Conservation (phyloP, 2,329 filamentous ascomycete genomes). For the Colletotrichum shisoi region DNA sequence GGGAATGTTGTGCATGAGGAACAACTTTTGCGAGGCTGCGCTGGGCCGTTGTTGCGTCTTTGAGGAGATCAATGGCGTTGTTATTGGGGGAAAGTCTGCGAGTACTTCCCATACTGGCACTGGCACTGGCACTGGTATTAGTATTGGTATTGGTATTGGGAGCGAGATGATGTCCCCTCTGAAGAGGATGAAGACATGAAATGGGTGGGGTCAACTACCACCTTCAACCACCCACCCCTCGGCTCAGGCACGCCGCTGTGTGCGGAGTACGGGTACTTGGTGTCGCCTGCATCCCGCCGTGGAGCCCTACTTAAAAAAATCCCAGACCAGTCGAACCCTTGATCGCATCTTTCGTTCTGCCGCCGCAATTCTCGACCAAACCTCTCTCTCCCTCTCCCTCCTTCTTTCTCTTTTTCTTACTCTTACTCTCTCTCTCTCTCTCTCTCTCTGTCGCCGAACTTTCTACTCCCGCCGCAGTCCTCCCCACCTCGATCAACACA, state of each 20-base stretch:
- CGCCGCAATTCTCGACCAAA: background rate
- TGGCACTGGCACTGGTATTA: too few relatives aligned
- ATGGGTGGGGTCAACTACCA: too few relatives aligned
- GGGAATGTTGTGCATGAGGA: constrained; percentile 75
- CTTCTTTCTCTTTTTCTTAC: too few relatives aligned
- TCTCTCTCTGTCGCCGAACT: background rate
- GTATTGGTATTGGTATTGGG: constrained; percentile 60
- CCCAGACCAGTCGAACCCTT: constrained; percentile 11
- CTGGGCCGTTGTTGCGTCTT: constrained; percentile 72
- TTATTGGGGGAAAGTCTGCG: constrained; percentile 82
- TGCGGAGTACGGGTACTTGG: too few relatives aligned
- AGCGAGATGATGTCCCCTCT: constrained; percentile 71
- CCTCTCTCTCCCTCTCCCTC: background rate
- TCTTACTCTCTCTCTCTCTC: too few relatives aligned
- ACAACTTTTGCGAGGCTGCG: constrained; percentile 71
- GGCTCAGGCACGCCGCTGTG: too few relatives aligned
- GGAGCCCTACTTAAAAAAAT: constrained; percentile 32
- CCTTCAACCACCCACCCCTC: too few relatives aligned
- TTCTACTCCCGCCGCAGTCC: background rate
- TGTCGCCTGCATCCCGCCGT: constrained; percentile 19
- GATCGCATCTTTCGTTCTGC: constrained; percentile 6
- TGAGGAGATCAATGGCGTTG: constrained; percentile 75
- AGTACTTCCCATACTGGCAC: constrained; percentile 86
- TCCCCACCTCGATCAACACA: background rate
- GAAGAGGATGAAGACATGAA: constrained; percentile 29